Conservation (phyloP, 176 grass and related monocot species). For the Zoysia pacifica region DNA sequence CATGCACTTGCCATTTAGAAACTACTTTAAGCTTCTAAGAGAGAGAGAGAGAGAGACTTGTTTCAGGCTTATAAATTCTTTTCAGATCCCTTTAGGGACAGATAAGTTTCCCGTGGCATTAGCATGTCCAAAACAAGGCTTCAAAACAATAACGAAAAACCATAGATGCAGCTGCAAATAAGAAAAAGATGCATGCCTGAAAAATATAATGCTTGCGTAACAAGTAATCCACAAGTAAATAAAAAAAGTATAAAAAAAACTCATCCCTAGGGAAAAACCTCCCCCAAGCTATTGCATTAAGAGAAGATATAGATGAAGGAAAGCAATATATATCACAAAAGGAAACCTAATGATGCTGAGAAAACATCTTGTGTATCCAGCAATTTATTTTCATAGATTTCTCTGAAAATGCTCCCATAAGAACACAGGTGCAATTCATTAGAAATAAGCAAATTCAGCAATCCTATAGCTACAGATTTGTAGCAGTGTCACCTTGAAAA, state of each 20-base stretch:
- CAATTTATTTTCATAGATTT: constrained; percentile 25
- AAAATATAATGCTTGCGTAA: no score
- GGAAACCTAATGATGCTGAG: constrained; percentile 9
- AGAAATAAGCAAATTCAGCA: constrained; percentile 23
- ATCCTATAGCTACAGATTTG: neutral
- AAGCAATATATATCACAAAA: neutral
- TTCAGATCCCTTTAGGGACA: no score
- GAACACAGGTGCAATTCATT: neutral
- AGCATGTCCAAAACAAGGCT: no score
- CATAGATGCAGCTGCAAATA: neutral
- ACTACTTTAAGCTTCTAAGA: no score
- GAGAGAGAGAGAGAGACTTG: no score
- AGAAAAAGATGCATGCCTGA: neutral
- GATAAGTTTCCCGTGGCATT: no score
- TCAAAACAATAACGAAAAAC: neutral
- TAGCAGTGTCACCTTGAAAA: constrained; percentile 36
- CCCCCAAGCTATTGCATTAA: neutral
- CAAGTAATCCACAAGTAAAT: no score
- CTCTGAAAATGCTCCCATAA: neutral
- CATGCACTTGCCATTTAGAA: no score
- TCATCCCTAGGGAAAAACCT: no score
- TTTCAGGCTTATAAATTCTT: no score
- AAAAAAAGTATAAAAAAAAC: no score
- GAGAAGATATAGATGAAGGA: constrained; percentile 12
- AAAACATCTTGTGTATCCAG: neutral